Base-by-base conservation (phyloP, 2,329 filamentous ascomycete genomes). In the Trichoderma sp. region DNA sequence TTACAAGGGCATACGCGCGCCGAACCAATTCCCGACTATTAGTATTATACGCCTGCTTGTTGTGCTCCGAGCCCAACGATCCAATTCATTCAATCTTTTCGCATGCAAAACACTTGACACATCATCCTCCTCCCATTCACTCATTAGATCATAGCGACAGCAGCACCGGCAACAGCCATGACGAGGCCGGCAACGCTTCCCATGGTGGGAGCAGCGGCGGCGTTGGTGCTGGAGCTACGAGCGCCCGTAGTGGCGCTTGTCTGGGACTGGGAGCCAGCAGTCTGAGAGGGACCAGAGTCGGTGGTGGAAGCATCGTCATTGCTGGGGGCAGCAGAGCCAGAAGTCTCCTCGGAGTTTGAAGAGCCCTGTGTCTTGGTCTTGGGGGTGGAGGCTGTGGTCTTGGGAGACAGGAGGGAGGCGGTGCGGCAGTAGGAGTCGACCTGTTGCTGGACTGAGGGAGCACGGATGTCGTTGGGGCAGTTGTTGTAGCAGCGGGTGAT, bases 401-500 rank as follows among this genome's bases (percentile, higher is more conserved):
- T 63, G 62, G 85, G 84, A 50, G 84, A 84, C 82, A 84, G 86
- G 80, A 86, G 83, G 75, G 83, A 85, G 76, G 86, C 87, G 78
- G 87, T 84, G 75, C 82, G 80, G 84, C 88, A 89, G 84, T 82
- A 86, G 79, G 85, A 83, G 76, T 81, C 80, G 77, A 86, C 83
- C 80, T 86, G 84, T 78, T 82, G 80, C 67, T 82, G 77, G 78
- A 83, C 83, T 24, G 80, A 72, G 71, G 78, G 72, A 76, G 79
- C 82, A 63, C 85, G 83, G 68, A 80, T 2, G 81, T 89, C 88
- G 79, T 86, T 83, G 80, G 88, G 88, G 84, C 88, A 89, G 86
- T 89, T 89, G 85, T 88, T 88, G 84, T 85, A 89, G 87, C 88
- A 89, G 77, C 87, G 88, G 74, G 27, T 35, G 41, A 68, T 77